Base-by-base conservation (phyloP, 805 yeast genomes). In the Yarrowia divulgata region DNA sequence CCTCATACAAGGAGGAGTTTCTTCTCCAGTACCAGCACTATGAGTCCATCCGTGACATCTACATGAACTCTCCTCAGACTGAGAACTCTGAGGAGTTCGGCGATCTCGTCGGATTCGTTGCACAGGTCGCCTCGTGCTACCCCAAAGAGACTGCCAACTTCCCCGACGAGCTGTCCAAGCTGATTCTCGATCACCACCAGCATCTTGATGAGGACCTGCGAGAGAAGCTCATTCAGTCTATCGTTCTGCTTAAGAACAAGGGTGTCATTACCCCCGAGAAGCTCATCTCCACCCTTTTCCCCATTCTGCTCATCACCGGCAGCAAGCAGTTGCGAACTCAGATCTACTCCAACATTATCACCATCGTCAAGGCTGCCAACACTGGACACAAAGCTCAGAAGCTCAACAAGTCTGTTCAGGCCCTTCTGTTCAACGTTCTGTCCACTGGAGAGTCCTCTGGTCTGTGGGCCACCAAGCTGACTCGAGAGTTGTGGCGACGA, bases 401-500 rank as follows among this genome's bases (percentile, higher is more conserved):
- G 79, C 81, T 95, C 71, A 95, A 95, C 78, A 85, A 90, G 76
- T 87, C 93, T 13, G 91, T 97, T 0, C 99, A 95, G 79, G 97
- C 98, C 0, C 79, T 95, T 62, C 84, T 97, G 67, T 94, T 95
- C 83, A 91, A 91, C 74, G 82, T 94, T 72, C 81, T 95, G 55
- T 97, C 92, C 72, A 88, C 90, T 77, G 87, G 90, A 70, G 90
- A 88, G 73, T 85, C 91, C 49, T 91, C 90, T 74, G 97, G 97
- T 45, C 81, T 95, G 32, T 95, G 98, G 98, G 98, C 98, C 8
- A 91, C 98, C 2, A 93, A 92, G 75, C 81, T 95, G 69, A 93
- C 98, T 6, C 86, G 98, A 77, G 98, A 95, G 78, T 82, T 95
- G 66, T 95, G 99, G 99, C 86, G 97, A 81, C 85, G 98, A 77